These are phyloP conservation scores for Paramecium octaurelia DNA, from an alignment of 73 alveolate species.

Conservation along the genomic window DNA sequence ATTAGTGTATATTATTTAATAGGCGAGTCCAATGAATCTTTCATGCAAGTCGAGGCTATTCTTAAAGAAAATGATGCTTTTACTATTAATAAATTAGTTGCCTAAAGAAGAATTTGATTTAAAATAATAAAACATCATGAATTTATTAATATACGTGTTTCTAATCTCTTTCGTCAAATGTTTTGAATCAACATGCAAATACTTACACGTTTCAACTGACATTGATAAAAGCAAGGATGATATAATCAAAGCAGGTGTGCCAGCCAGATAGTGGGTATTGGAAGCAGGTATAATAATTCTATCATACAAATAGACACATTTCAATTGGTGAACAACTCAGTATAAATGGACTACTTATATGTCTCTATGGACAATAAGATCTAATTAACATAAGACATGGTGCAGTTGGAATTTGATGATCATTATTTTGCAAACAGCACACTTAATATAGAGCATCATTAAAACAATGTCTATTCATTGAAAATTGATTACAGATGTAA, in stretches of 20 bases:
- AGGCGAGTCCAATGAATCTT: not conserved
- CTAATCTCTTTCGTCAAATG: not conserved
- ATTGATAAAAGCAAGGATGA: not conserved
- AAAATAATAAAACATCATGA: not conserved
- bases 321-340: not conserved
- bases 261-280: not conserved
- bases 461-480: not conserved
- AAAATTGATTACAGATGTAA: constrained; percentile 40
- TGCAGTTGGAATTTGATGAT: constrained; percentile 3
- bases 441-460: not conserved
- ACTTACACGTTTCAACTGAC: constrained; percentile 19
- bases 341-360: not conserved
- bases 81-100: not conserved
- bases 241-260: not conserved
- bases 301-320: not conserved
- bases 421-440: constrained; percentile 51
- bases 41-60: not conserved
- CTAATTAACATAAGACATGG: constrained; percentile 5
- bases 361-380: not conserved
- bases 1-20: not conserved
- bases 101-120: constrained; percentile 10
- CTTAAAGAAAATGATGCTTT: not conserved
- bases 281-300: not conserved
- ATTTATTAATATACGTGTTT: constrained; percentile 34
- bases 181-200: constrained; percentile 27